Evolutionary conservation across 1,284 basidiomycete genomes (phyloP), one percentile per base, ranked within the genome.

Genomic region (Peniophora sp.): DNA sequence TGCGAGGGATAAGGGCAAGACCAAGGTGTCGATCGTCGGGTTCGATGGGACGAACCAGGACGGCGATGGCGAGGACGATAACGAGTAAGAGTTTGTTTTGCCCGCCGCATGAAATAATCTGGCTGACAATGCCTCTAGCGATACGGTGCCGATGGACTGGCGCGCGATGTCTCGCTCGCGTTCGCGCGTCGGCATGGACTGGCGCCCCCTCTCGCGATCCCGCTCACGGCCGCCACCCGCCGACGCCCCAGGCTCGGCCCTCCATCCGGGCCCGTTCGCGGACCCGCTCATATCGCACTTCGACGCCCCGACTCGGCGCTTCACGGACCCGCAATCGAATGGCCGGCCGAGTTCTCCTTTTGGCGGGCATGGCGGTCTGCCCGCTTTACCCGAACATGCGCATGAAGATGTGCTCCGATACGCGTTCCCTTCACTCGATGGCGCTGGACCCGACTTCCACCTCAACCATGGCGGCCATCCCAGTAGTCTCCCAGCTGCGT

Each of bases 101-200:
- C 44, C 50, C 43, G 51, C 27, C 48, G 47, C 49, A 20, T 55
- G 48, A 32, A 12, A 32, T 32, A 12, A 6, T 5, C 6, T 12
- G 5, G 27, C 27, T 32, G 27, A 32, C 27, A 12, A 32, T 12
- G 27, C 5, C 27, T 36, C 44, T 54, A 85, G 82, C 52, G 69
- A 71, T 58, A 64, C 50, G 43, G 50, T 76, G 51, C 73, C 77
- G 37, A 97, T 98, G 88, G 96, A 98, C 64, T 97, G 95, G 93
- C 81, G 93, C 43, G 87, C 88, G 17, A 83, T 92, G 62, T 94
- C 91, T 62, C 82, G 94, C 54, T 97, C 94, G 14, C 81, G 94
- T 55, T 97, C 96, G 20, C 85, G 95, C 23, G 86, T 90, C 61
- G 88, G 91, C 49, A 88, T 88, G 85, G 87, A 89, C 65, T 90